A percentile compares a stretch with the other conserved stretches of the same genome.
Evolutionary conservation across 768 basidiomycete genomes (phyloP).

Genomic region (Leucocoprinus birnbaumii): DNA sequence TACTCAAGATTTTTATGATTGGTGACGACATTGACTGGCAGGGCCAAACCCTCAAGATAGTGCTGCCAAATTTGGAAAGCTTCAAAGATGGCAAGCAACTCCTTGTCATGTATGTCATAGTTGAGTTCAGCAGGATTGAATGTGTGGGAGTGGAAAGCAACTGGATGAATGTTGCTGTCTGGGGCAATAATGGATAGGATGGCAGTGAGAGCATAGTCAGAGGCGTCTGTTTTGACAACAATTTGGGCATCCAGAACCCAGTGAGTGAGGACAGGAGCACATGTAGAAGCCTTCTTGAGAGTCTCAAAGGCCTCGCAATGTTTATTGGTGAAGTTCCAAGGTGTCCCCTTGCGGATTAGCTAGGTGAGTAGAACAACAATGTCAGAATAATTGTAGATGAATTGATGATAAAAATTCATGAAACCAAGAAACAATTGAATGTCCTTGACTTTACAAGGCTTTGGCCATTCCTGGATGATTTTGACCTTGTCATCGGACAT

Average conservation of each 20-base stretch:
- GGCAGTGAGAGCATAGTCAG: conserved; percentile 24
- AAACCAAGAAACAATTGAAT: conserved; percentile 1
- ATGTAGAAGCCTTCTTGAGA: not conserved
- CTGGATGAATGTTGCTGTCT: conserved; percentile 26
- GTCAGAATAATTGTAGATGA: not conserved
- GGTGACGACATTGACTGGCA: conserved; percentile 12
- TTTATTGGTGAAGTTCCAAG: not conserved
- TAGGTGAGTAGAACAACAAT: not conserved
- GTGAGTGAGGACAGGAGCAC: conserved; percentile 8
- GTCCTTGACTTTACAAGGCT: conserved; percentile 27
- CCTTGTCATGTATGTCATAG: conserved; percentile 42
- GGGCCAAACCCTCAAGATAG: conserved; percentile 1
- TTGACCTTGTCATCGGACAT: conserved; percentile 23
- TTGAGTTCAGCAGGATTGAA: conserved; percentile 34
- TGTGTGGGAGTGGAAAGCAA: no score
- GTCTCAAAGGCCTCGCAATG: not conserved
- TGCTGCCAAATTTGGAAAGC: no score
- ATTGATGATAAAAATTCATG: no score
- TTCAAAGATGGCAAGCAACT: no score
- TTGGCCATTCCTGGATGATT: conserved; percentile 30
- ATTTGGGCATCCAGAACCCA: conserved; percentile 23
- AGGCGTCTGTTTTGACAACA: conserved; percentile 27
- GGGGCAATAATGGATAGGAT: conserved; percentile 24
- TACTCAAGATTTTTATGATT: conserved; percentile 22
- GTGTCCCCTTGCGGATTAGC: not conserved